Percentiles rank a stretch among this genome's conserved stretches.
Conservation (phyloP, 2,329 filamentous ascomycete genomes). For the Botrytis elliptica region DNA sequence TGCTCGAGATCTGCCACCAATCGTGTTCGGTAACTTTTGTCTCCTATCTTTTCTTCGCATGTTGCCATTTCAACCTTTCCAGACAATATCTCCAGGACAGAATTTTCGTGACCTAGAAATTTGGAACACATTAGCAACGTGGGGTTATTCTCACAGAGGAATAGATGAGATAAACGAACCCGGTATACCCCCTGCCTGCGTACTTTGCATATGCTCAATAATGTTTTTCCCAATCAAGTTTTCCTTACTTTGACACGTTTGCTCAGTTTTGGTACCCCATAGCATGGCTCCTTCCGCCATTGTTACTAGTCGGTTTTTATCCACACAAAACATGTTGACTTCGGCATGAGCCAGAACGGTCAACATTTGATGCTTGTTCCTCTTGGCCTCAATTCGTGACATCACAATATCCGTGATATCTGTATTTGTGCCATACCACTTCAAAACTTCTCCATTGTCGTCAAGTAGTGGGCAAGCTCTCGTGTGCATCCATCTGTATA, state of each 20-base stretch:
- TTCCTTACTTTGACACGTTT: conserved; percentile 18
- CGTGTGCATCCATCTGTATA: conserved; percentile 34
- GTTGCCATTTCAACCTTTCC: conserved; percentile 29
- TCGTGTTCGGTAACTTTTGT: conserved; percentile 28
- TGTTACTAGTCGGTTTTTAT: conserved; percentile 25
- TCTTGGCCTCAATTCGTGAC: conserved; percentile 30
- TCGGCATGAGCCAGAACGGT: conserved; percentile 33
- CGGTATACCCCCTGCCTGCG: conserved; percentile 23
- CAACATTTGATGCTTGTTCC: conserved; percentile 30
- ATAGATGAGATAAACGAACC: not conserved
- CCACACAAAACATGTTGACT: conserved; percentile 31
- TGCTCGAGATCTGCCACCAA: conserved; percentile 32
- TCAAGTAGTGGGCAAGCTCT: conserved; percentile 27
- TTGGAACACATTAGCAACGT: not conserved
- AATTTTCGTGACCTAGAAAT: conserved; percentile 26
- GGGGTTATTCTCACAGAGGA: not conserved
- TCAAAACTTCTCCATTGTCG: conserved; percentile 26
- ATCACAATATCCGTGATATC: conserved; percentile 33
- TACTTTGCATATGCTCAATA: conserved; percentile 23
- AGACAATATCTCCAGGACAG: conserved; percentile 26
- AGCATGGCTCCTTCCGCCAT: conserved; percentile 31
- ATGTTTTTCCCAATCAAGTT: conserved; percentile 25
- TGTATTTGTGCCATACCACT: conserved; percentile 34
- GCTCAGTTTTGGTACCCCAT: conserved; percentile 20
- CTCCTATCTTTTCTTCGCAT: conserved; percentile 29